These are phyloP conservation scores for Microdochium nivale DNA, from an alignment of 2,329 filamentous ascomycete species.

Conservation along the genomic window DNA sequence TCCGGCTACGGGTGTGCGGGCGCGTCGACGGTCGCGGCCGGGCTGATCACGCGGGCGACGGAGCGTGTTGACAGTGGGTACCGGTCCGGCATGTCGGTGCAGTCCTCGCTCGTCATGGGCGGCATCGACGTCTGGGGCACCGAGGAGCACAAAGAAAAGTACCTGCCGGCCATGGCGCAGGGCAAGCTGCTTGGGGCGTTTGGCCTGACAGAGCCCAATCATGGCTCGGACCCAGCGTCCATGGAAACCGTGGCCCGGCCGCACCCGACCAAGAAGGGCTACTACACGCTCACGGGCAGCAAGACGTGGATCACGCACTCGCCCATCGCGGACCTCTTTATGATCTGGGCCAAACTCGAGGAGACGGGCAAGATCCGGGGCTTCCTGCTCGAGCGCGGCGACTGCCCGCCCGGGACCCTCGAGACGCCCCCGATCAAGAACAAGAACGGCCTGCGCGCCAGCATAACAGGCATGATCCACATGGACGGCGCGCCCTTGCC, in stretches of 20 bases:
- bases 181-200: conserved; percentile 80
- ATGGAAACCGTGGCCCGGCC: conserved; percentile 85
- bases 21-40: conserved; percentile 79
- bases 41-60: conserved; percentile 81
- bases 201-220: conserved; percentile 85
- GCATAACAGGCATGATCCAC: conserved; percentile 96
- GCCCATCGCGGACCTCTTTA: conserved; percentile 73
- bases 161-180: conserved; percentile 71
- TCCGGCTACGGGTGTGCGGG: conserved; percentile 84
- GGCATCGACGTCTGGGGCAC: conserved; percentile 82
- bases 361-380: conserved; percentile 90
- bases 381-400: conserved; percentile 78
- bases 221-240: conserved; percentile 82
- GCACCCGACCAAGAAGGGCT: conserved; percentile 76
- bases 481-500: conserved; percentile 85
- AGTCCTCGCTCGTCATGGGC: conserved; percentile 89
- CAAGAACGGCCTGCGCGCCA: conserved; percentile 89
- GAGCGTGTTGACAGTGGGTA: conserved; percentile 89
- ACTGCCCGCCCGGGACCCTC: conserved; percentile 79
- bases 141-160: conserved; percentile 79
- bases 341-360: conserved; percentile 90
- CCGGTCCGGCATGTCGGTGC: conserved; percentile 86
- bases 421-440: conserved; percentile 90
- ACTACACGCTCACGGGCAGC: conserved; percentile 67
- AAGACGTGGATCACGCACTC: conserved; percentile 98